A percentile compares a stretch with the other conserved stretches of the same genome.
Evolutionary conservation across 2,329 filamentous ascomycete genomes (phyloP).

Genomic region (Aotearoamyces nothofagi): DNA sequence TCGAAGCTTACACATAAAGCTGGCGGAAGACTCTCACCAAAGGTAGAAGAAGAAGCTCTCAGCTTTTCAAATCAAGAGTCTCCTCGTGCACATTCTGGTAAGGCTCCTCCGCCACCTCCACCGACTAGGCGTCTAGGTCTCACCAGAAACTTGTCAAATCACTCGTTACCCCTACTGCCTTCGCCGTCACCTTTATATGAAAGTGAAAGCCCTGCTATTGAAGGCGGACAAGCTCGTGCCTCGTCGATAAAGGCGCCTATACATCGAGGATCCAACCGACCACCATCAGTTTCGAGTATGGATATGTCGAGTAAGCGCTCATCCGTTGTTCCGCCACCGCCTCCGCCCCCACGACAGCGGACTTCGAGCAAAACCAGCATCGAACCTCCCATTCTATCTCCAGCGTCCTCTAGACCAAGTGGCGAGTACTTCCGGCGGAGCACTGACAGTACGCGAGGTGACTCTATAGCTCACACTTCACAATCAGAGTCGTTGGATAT

Average conservation of each 20-base stretch:
- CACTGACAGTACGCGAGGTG: conserved; percentile 10
- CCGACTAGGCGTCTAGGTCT: conserved; percentile 16
- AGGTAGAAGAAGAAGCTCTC: conserved; percentile 14
- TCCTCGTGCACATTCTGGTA: conserved; percentile 6
- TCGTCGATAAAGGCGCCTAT: conserved; percentile 9
- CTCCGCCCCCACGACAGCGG: conserved; percentile 27
- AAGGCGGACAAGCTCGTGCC: no score
- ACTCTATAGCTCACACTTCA: conserved; percentile 5
- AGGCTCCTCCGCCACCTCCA: conserved; percentile 15
- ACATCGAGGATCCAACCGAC: conserved; percentile 8
- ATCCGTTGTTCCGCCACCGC: conserved; percentile 15
- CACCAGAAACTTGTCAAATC: conserved; percentile 9
- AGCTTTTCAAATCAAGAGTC: conserved; percentile 4
- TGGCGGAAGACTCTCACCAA: conserved; percentile 12
- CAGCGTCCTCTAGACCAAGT: conserved; percentile 10
- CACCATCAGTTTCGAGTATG: conserved; percentile 13
- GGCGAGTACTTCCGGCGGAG: conserved; percentile 12
- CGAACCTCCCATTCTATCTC: conserved; percentile 10
- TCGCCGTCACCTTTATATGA: no score
- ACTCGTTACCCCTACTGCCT: no score
- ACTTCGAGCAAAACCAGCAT: conserved; percentile 20
- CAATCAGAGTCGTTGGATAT: conserved; percentile 17
- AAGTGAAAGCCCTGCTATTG: no score
- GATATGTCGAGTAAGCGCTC: conserved; percentile 11
- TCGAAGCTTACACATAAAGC: conserved; percentile 12